Evolutionary conservation across 2,329 filamentous ascomycete genomes (phyloP).

Genomic region (Calonectria multiphialidica): DNA sequence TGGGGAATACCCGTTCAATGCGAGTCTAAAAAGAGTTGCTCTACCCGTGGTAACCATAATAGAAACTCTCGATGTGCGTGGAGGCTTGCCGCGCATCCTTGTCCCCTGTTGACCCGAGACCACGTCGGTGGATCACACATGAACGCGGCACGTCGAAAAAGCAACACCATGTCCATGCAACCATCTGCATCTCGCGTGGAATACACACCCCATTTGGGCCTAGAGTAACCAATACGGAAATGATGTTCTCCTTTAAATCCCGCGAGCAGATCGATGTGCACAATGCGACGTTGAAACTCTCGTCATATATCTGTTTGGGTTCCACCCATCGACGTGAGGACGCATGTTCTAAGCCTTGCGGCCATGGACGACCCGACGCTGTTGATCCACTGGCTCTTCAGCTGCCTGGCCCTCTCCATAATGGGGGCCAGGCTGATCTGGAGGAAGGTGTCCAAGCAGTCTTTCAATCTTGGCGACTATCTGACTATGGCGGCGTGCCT

Average conservation of each 20-base stretch:
- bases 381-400: slow-evolving; percentile 31
- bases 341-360: neutral
- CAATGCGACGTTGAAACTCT: neutral
- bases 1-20: neutral
- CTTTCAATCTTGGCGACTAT: slow-evolving; percentile 26
- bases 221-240: slow-evolving; percentile 4
- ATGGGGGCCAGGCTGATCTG: slow-evolving; percentile 16
- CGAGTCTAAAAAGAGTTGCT: too few species aligned
- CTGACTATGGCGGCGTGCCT: slow-evolving; percentile 27
- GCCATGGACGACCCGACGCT: slow-evolving; percentile 31
- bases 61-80: neutral
- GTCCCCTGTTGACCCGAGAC: neutral
- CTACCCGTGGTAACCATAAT: neutral
- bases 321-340: neutral
- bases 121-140: neutral
- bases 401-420: slow-evolving; percentile 14
- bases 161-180: slow-evolving; percentile 4
- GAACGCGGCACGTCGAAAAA: neutral
- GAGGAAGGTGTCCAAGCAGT: slow-evolving; percentile 21
- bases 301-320: neutral
- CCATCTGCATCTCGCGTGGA: neutral
- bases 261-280: neutral
- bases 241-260: slow-evolving; percentile 11
- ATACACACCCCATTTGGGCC: neutral
- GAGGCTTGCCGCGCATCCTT: neutral